Evolutionary conservation across 2,329 filamentous ascomycete genomes (phyloP).

Genomic region (Tricladium varicosporioides): DNA sequence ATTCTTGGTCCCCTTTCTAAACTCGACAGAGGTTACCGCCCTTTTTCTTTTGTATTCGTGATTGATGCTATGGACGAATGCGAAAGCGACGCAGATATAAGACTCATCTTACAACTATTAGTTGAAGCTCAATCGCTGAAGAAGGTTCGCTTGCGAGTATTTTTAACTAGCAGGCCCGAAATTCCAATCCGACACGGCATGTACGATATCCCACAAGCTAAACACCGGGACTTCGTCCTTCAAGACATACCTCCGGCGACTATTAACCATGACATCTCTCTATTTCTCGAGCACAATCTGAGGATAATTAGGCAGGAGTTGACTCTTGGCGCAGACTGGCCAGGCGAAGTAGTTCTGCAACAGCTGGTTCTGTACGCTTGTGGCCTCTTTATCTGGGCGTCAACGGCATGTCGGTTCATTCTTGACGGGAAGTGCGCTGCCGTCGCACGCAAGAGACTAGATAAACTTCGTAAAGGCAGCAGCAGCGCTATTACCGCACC

Average conservation of each 20-base stretch:
- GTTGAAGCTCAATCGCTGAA: constrained; percentile 8
- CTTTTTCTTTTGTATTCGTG: constrained; percentile 20
- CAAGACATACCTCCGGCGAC: constrained; percentile 12
- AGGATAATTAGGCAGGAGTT: constrained; percentile 7
- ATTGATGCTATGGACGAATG: constrained; percentile 35
- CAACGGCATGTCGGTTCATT: constrained; percentile 14
- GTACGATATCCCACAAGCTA: constrained; percentile 7
- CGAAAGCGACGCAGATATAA: constrained; percentile 18
- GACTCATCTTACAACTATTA: constrained; percentile 8
- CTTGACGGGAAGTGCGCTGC: constrained; percentile 2
- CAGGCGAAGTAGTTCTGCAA: constrained; percentile 6
- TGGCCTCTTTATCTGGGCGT: constrained; percentile 9
- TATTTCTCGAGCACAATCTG: constrained; percentile 12
- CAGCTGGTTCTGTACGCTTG: constrained; percentile 20
- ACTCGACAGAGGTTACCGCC: constrained; percentile 5
- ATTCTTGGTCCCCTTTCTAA: constrained; percentile 38
- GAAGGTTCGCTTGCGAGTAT: constrained; percentile 22
- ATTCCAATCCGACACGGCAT: constrained; percentile 24
- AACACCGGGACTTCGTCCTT: constrained; percentile 26
- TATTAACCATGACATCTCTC: constrained; percentile 27
- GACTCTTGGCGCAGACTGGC: constrained; percentile 10
- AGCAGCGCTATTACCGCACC: no score
- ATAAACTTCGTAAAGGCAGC: constrained; percentile 7
- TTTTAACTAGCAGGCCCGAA: constrained; percentile 32
- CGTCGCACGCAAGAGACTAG: constrained; percentile 6